Conservation (phyloP, 352 stramenopile genomes). For the Thraustotheca clavata region DNA sequence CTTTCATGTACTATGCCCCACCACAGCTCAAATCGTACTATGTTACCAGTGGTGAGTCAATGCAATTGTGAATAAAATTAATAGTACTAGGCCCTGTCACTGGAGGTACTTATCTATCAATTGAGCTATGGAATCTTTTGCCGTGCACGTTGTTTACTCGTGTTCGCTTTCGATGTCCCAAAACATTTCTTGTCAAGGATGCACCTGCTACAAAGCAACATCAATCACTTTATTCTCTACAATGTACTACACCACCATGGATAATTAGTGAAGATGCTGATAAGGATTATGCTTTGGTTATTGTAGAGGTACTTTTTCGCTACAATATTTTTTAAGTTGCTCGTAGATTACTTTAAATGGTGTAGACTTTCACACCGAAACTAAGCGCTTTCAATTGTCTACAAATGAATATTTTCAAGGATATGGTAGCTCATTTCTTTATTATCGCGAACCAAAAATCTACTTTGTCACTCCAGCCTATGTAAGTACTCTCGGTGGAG, state of each 20-base stretch:
- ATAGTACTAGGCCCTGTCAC: not conserved
- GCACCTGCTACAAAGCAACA: not conserved
- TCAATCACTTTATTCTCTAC: not conserved
- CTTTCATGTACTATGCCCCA: conserved; percentile 14
- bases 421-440: not conserved
- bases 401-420: not conserved
- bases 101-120: not conserved
- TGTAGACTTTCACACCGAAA: conserved; percentile 5
- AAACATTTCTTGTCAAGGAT: not conserved
- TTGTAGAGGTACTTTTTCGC: conserved; percentile 17
- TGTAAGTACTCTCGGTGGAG: not conserved
- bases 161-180: conserved; percentile 3
- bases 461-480: not conserved
- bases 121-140: not conserved
- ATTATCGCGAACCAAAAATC: not conserved
- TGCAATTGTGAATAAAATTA: no score
- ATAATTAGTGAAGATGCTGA: not conserved
- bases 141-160: not conserved
- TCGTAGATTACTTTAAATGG: conserved; percentile 17
- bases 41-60: not conserved
- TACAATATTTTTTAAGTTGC: not conserved
- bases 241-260: conserved; percentile 1
- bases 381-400: not conserved
- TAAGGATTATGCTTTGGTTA: not conserved
- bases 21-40: not conserved